Evolutionary conservation across 176 grass and related monocot genomes (phyloP).

Genomic region (Secale cereale): DNA sequence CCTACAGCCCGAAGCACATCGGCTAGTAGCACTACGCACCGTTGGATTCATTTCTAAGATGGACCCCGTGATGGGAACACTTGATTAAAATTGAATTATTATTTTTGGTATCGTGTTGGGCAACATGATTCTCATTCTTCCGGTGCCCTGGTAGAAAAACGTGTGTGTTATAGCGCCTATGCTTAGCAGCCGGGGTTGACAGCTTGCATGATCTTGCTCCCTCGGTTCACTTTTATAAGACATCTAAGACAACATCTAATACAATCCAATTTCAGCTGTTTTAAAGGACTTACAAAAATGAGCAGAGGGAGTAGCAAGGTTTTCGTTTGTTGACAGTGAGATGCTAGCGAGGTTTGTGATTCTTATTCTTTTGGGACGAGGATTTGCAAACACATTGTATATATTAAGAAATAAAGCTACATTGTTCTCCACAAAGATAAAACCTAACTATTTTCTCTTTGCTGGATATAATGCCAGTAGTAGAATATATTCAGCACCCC

Average conservation of each 20-base stretch:
- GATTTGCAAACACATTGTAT: too few species aligned
- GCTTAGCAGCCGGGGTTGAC: neutral
- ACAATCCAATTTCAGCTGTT: too few species aligned
- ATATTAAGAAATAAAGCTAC: too few species aligned
- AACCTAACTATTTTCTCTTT: too few species aligned
- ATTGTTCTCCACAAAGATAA: too few species aligned
- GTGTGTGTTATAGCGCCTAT: neutral
- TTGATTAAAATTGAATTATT: neutral
- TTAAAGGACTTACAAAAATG: too few species aligned
- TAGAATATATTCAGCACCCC: too few species aligned
- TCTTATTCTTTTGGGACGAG: too few species aligned
- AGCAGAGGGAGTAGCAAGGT: too few species aligned
- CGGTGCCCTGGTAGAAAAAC: constrained; percentile 6
- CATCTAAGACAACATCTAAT: too few species aligned
- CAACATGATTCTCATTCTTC: constrained; percentile 36
- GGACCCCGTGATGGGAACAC: neutral
- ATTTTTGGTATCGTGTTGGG: constrained; percentile 1
- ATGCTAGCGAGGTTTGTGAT: neutral
- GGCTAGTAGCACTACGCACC: neutral
- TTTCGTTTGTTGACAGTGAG: neutral
- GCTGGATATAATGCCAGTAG: too few species aligned
- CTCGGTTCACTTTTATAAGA: too few species aligned
- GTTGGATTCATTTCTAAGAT: neutral
- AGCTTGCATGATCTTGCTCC: neutral
- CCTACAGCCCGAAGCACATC: neutral